These are phyloP conservation scores for Aspergillus wentii DNA, from an alignment of 495 filamentous ascomycete species.

Conservation along the genomic window DNA sequence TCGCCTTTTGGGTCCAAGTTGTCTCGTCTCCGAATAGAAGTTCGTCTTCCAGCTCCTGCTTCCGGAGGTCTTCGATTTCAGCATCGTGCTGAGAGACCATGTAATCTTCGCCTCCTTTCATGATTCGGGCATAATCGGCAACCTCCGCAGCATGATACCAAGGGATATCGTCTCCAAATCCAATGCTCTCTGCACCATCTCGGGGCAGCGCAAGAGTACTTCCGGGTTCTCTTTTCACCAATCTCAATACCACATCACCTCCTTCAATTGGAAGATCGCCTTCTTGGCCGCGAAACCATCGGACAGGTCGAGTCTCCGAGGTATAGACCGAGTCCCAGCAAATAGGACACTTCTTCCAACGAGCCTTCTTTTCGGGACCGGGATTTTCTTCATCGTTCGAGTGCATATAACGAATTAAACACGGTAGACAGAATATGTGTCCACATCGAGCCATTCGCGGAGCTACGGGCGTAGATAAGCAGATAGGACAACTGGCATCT, in stretches of 20 bases:
- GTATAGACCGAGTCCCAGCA: constrained; percentile 88
- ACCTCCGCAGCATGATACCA: constrained; percentile 95
- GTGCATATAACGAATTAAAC: constrained; percentile 94
- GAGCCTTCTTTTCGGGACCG: constrained; percentile 61
- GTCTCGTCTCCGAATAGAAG: constrained; percentile 89
- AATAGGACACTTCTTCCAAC: constrained; percentile 95
- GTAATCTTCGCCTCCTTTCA: constrained; percentile 89
- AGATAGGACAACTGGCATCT: constrained; percentile 85
- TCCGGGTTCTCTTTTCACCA: constrained; percentile 72
- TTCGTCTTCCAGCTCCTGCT: constrained; percentile 83
- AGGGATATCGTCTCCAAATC: constrained; percentile 68
- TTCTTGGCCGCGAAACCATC: constrained; percentile 91
- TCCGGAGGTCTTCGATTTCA: constrained; percentile 69
- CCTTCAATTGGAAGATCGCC: constrained; percentile 72
- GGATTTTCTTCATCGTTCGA: constrained; percentile 63
- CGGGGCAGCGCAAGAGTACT: constrained; percentile 83
- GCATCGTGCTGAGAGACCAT: constrained; percentile 72
- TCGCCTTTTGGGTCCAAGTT: constrained; percentile 84
- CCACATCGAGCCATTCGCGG: constrained; percentile 97
- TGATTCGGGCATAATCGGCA: constrained; percentile 89
- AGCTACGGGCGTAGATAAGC: constrained; percentile 82
- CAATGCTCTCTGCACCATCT: constrained; percentile 69
- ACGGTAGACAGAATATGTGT: constrained; percentile 94
- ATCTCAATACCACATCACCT: constrained; percentile 78
- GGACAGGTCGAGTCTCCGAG: constrained; percentile 82